Conservation (phyloP, 768 basidiomycete genomes). For the Trametes cubensis region DNA sequence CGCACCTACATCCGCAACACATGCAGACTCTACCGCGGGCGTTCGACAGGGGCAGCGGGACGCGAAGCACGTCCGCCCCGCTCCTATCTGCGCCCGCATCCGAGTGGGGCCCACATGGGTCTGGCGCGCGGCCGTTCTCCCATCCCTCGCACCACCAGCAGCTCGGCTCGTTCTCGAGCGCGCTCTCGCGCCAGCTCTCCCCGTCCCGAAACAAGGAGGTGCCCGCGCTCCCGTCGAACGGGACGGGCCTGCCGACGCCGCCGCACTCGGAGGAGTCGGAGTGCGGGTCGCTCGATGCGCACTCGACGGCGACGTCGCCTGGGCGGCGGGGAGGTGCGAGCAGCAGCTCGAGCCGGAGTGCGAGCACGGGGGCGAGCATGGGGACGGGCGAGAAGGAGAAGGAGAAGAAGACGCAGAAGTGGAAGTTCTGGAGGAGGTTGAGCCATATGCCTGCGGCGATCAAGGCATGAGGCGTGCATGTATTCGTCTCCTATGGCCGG, state of each 20-base stretch:
- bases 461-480: slow-evolving; percentile 6
- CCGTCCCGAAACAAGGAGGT: background rate
- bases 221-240: no score
- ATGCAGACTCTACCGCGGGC: background rate
- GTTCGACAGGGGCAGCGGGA: background rate
- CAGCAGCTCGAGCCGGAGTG: slow-evolving; percentile 2
- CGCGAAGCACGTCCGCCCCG: slow-evolving; percentile 14
- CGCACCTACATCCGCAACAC: background rate
- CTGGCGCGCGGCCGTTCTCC: background rate
- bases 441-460: slow-evolving; percentile 14
- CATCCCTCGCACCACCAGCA: background rate
- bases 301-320: background rate
- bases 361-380: background rate
- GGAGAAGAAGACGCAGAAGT: slow-evolving; percentile 5
- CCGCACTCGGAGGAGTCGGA: slow-evolving; percentile 33
- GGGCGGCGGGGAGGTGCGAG: background rate
- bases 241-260: slow-evolving; percentile 32
- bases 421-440: slow-evolving; percentile 22
- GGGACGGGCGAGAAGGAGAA: background rate
- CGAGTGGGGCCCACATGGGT: background rate
- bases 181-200: slow-evolving; percentile 1
- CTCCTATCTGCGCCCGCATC: background rate
- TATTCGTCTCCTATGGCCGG: background rate
- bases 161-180: background rate
- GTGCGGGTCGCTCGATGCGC: background rate